Percentiles rank a stretch among this genome's conserved stretches.
phyloP scores from a whole-genome alignment of 495 filamentous ascomycete species.

The Trichoderma asperelloides region DNA sequence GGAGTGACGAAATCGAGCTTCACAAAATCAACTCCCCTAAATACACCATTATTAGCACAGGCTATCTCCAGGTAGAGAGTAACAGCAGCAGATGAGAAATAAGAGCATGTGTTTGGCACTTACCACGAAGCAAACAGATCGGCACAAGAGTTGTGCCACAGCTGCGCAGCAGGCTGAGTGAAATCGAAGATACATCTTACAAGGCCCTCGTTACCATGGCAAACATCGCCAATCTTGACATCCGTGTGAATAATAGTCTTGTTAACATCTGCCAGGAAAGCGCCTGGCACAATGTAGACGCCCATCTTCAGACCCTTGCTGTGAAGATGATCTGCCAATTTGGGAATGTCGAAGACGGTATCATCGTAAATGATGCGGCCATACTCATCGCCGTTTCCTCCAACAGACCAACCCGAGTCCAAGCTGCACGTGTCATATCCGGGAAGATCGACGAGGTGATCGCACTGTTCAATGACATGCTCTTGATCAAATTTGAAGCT shows the following conservation, averaged over 20 bases:
- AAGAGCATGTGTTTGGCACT: background rate
- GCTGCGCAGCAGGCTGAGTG: slow-evolving; percentile 17
- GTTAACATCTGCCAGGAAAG: slow-evolving; percentile 17
- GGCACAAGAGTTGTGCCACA: slow-evolving; percentile 24
- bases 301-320: slow-evolving; percentile 20
- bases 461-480: background rate
- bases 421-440: slow-evolving; percentile 16
- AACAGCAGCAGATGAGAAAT: background rate
- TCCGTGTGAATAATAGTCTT: slow-evolving; percentile 20
- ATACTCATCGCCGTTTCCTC: slow-evolving; percentile 20
- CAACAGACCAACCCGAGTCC: slow-evolving; percentile 24
- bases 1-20: slow-evolving; percentile 26
- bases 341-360: slow-evolving; percentile 16
- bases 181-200: slow-evolving; percentile 22
- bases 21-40: slow-evolving; percentile 19
- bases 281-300: slow-evolving; percentile 23
- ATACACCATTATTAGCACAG: background rate
- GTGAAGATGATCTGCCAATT: slow-evolving; percentile 19
- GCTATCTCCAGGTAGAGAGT: background rate
- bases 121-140: slow-evolving; percentile 17
- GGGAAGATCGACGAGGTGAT: background rate
- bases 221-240: slow-evolving; percentile 19
- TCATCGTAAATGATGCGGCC: slow-evolving; percentile 21
- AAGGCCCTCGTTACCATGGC: slow-evolving; percentile 17
- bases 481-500: background rate